Conservation (phyloP, 2,329 filamentous ascomycete genomes). For the Lachnellula hyalina region DNA sequence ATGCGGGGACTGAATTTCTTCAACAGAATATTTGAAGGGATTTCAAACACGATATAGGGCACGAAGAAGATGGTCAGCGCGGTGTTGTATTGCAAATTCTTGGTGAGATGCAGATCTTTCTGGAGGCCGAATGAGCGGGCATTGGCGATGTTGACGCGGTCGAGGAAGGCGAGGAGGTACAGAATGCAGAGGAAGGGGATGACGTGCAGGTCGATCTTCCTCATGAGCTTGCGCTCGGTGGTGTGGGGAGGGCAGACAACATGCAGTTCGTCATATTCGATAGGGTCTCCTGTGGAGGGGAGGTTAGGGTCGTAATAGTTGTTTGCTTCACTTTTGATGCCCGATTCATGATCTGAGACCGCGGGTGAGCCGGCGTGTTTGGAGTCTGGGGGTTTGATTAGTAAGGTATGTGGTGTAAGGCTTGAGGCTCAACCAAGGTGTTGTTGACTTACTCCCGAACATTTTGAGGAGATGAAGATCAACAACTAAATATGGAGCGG, state of each 20-base stretch:
- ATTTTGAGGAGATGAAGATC: too few relatives aligned
- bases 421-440: too few relatives aligned
- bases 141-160: conserved; percentile 76
- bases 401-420: background rate
- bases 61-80: conserved; percentile 78
- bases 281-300: conserved; percentile 1
- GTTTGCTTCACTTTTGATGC: conserved; percentile 17
- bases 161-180: conserved; percentile 65
- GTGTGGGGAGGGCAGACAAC: conserved; percentile 30
- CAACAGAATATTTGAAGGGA: conserved; percentile 67
- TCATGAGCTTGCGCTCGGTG: conserved; percentile 57
- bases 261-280: conserved; percentile 25
- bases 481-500: too few relatives aligned
- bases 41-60: conserved; percentile 67
- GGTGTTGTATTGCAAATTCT: conserved; percentile 62
- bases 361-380: conserved; percentile 9
- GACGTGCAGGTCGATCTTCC: conserved; percentile 65
- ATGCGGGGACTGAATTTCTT: conserved; percentile 62
- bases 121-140: conserved; percentile 62
- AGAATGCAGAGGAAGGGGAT: conserved; percentile 69
- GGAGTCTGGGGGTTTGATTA: conserved; percentile 8
- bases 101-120: conserved; percentile 53
- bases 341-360: conserved; percentile 21
- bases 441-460: too few relatives aligned
- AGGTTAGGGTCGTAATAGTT: conserved; percentile 25